Evolutionary conservation across 192 early-diverging fungal genomes (phyloP).

Genomic region (Backusella psychrophila): DNA sequence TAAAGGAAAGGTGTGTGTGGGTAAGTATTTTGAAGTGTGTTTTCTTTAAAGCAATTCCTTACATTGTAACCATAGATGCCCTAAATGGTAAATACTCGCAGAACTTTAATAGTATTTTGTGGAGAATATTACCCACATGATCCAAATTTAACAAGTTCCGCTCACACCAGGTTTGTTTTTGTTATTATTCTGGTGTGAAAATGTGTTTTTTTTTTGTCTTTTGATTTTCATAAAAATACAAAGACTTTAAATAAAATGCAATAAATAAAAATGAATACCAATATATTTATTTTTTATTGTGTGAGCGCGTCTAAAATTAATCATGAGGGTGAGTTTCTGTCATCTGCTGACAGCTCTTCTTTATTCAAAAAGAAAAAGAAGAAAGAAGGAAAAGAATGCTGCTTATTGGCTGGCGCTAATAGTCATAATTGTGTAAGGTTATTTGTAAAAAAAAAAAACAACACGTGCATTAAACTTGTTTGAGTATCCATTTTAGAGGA

Average conservation of each 20-base stretch:
- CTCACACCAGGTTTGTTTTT: background rate
- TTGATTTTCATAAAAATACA: background rate
- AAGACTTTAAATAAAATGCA: background rate
- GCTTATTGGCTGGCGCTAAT: background rate
- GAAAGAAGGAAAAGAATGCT: background rate
- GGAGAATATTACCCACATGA: constrained; percentile 5
- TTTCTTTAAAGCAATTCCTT: background rate
- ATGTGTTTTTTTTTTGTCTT: background rate
- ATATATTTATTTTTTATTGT: background rate
- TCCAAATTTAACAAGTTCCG: background rate
- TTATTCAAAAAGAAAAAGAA: background rate
- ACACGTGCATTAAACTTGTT: background rate
- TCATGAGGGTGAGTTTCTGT: background rate
- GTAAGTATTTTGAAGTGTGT: background rate
- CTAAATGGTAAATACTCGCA: background rate
- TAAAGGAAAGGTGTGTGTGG: background rate
- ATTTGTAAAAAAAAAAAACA: background rate
- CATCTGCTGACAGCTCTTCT: constrained; percentile 2
- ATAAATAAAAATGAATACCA: background rate
- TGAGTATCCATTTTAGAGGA: background rate
- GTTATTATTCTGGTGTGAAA: background rate
- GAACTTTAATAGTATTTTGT: background rate
- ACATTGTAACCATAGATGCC: background rate
- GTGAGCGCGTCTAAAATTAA: background rate
- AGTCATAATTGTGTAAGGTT: background rate